A percentile compares a stretch with the other conserved stretches of the same genome.
Evolutionary conservation across 2,329 filamentous ascomycete genomes (phyloP).

Genomic region (Alternaria panax): DNA sequence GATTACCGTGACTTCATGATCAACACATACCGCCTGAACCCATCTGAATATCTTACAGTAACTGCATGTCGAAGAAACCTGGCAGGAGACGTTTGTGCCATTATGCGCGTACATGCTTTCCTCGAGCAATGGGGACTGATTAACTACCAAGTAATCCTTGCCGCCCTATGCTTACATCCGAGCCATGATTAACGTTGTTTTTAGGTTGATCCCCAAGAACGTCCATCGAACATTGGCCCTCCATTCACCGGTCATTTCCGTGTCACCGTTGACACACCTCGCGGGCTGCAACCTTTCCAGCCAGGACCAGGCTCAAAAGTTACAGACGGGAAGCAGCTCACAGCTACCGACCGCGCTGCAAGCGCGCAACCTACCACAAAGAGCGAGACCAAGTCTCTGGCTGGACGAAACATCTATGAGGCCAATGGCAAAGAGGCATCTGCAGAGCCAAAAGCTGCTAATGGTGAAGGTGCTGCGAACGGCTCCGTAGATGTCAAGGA

Average conservation of each 20-base stretch:
- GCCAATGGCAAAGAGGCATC: conserved; percentile 85
- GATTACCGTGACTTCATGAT: conserved; percentile 99
- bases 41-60: conserved; percentile 93
- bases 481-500: conserved; percentile 71
- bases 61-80: conserved; percentile 94
- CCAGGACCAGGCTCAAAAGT: conserved; percentile 76
- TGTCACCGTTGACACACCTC: conserved; percentile 92
- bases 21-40: conserved; percentile 97
- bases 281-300: conserved; percentile 93
- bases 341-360: conserved; percentile 75
- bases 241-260: conserved; percentile 98
- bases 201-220: conserved; percentile 93
- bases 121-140: conserved; percentile 98
- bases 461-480: conserved; percentile 72
- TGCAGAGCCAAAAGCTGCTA: conserved; percentile 64
- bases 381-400: conserved; percentile 86
- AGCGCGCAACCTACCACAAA: conserved; percentile 72
- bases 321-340: conserved; percentile 66
- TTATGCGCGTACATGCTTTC: conserved; percentile 98
- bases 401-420: conserved; percentile 95
- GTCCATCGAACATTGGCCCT: conserved; percentile 92
- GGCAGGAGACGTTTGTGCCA: conserved; percentile 96
- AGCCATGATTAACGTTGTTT: conserved; percentile 7
- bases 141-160: conserved; percentile 84
- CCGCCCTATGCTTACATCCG: not conserved